Conservation (phyloP, 2,329 filamentous ascomycete species). For the Geosmithia putterillii region DNA sequence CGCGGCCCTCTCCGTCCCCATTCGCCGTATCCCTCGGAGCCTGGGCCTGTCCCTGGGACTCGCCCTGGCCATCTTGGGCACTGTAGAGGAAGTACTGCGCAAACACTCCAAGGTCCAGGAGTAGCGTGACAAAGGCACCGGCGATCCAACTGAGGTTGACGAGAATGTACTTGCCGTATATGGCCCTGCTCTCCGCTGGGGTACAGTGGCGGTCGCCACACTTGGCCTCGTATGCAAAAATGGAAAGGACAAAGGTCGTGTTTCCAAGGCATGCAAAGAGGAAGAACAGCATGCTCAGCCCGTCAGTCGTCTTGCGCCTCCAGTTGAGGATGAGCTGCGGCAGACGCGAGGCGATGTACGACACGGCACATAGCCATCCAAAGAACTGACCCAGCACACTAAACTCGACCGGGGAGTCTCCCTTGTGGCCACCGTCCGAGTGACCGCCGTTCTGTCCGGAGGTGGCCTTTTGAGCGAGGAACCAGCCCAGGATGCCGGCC, state of each 20-base stretch:
- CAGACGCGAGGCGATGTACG: slow-evolving; percentile 82
- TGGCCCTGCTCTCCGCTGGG: slow-evolving; percentile 47
- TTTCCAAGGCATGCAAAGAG: slow-evolving; percentile 94
- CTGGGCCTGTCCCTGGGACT: slow-evolving; percentile 21
- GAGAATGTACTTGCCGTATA: slow-evolving; percentile 74
- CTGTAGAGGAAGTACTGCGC: slow-evolving; percentile 84
- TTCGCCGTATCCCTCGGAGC: slow-evolving; percentile 12
- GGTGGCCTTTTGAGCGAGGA: slow-evolving; percentile 36
- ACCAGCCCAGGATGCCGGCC: slow-evolving; percentile 80
- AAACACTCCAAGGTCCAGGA: slow-evolving; percentile 79
- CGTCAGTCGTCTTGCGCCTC: slow-evolving; percentile 83
- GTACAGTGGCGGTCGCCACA: slow-evolving; percentile 45
- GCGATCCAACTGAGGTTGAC: slow-evolving; percentile 87
- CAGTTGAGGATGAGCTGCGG: slow-evolving; percentile 90
- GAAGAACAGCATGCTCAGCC: slow-evolving; percentile 89
- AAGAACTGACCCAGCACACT: slow-evolving; percentile 78
- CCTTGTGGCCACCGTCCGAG: slow-evolving; percentile 22
- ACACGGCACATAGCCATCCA: slow-evolving; percentile 78
- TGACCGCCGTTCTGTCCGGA: background rate
- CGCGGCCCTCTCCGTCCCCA: slow-evolving; percentile 14
- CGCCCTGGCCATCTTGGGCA: slow-evolving; percentile 5
- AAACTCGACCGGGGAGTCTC: slow-evolving; percentile 40
- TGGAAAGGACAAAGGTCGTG: slow-evolving; percentile 82
- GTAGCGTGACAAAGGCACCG: slow-evolving; percentile 76
- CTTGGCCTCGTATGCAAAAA: slow-evolving; percentile 75